phyloP scores from a whole-genome alignment of 192 early-diverging fungal species.

The Linnemannia exigua region DNA sequence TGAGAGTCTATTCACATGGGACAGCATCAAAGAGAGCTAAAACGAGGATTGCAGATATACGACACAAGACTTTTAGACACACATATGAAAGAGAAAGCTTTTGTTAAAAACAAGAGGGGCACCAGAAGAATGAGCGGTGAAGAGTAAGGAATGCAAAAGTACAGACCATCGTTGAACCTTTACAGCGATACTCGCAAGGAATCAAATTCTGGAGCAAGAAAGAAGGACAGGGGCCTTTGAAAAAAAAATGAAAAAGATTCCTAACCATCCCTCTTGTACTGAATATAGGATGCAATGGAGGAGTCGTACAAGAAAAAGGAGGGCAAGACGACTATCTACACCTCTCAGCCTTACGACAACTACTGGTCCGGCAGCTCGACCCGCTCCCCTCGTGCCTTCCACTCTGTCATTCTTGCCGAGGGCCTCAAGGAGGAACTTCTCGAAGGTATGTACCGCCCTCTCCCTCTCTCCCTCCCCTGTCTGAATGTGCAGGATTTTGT shows the following conservation, averaged over 20 bases:
- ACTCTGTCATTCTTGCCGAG: constrained; percentile 61
- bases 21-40: too few species aligned
- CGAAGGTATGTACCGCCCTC: constrained; percentile 20
- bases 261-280: background rate
- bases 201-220: background rate
- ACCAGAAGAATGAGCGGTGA: too few species aligned
- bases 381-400: constrained; percentile 58
- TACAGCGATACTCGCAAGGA: too few species aligned
- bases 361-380: constrained; percentile 51
- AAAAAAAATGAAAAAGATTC: background rate
- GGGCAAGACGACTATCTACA: constrained; percentile 56
- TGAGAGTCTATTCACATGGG: too few species aligned
- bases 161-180: too few species aligned
- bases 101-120: too few species aligned
- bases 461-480: background rate
- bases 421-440: constrained; percentile 63
- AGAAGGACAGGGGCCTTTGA: background rate
- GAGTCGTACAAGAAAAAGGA: constrained; percentile 57
- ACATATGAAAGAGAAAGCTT: too few species aligned
- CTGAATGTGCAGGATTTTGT: too few species aligned
- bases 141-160: too few species aligned
- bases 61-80: too few species aligned
- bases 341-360: constrained; percentile 50
- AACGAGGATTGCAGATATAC: too few species aligned
- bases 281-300: constrained; percentile 45